A percentile compares a stretch with the other conserved stretches of the same genome.
phyloP scores from a whole-genome alignment of 768 basidiomycete genomes.

The Kwoniella mangroviensis region DNA sequence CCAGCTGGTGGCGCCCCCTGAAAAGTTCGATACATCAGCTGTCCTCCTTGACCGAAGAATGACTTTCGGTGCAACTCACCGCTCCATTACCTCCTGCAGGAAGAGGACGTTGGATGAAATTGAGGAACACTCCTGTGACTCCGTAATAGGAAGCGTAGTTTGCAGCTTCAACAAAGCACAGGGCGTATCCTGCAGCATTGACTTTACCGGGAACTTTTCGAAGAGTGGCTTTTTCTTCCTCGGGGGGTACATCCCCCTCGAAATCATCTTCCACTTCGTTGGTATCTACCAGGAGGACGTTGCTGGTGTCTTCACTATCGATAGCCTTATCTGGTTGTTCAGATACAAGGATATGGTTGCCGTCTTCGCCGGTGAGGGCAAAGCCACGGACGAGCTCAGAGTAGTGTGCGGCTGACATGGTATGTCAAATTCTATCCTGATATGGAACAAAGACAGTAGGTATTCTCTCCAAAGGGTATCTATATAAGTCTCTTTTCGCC shows the following conservation, averaged over 20 bases:
- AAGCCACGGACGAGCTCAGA: slow-evolving; percentile 13
- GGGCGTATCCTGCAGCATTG: slow-evolving; percentile 37
- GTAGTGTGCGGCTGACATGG: slow-evolving; percentile 19
- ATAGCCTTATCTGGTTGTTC: background rate
- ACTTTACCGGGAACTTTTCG: slow-evolving; percentile 40
- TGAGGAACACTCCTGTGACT: slow-evolving; percentile 34
- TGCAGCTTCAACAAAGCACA: slow-evolving; percentile 51
- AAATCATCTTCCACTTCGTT: slow-evolving; percentile 3
- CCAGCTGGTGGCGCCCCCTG: slow-evolving; percentile 16
- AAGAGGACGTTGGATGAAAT: slow-evolving; percentile 41
- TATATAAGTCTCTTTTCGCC: too few relatives aligned
- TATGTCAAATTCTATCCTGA: too few relatives aligned
- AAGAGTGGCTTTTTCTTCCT: slow-evolving; percentile 34
- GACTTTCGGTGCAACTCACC: too few relatives aligned
- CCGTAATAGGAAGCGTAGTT: slow-evolving; percentile 42
- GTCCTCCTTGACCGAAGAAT: too few relatives aligned
- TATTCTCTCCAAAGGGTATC: too few relatives aligned
- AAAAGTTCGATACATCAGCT: background rate
- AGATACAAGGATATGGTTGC: slow-evolving; percentile 8
- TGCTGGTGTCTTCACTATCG: background rate
- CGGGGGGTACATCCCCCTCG: background rate
- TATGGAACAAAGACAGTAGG: too few relatives aligned
- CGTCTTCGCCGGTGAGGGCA: slow-evolving; percentile 20
- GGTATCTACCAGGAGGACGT: background rate
- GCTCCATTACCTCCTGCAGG: slow-evolving; percentile 37